phyloP scores from a whole-genome alignment of 257 asterid genomes.

The Petunia axillaris region DNA sequence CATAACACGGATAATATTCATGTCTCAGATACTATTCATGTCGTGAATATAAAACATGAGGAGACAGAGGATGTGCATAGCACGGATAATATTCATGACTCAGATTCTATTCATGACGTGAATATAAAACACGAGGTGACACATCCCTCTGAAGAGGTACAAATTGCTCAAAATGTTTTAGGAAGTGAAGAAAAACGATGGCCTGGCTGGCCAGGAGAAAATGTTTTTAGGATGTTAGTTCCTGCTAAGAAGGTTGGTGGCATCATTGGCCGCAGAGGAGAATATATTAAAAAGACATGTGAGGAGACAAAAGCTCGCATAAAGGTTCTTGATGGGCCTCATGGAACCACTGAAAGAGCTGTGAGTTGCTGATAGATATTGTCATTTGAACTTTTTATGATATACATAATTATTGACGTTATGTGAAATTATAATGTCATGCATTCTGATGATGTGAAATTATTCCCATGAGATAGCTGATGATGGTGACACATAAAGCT shows the following conservation, averaged over 20 bases:
- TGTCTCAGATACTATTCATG: background rate
- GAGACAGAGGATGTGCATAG: background rate
- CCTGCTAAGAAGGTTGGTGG: slow-evolving; percentile 75
- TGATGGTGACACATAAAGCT: slow-evolving; percentile 3
- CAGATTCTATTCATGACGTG: background rate
- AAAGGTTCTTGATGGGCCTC: slow-evolving; percentile 75
- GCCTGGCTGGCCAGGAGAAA: slow-evolving; percentile 93
- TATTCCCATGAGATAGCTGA: background rate
- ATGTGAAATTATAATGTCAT: background rate
- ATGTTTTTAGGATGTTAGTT: slow-evolving; percentile 65
- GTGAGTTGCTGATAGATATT: slow-evolving; percentile 48
- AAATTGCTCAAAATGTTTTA: slow-evolving; percentile 38
- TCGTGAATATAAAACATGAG: background rate
- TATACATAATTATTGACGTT: background rate
- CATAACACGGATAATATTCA: background rate
- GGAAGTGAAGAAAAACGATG: slow-evolving; percentile 60
- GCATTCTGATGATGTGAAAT: background rate
- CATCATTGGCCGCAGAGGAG: slow-evolving; percentile 79
- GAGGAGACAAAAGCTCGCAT: slow-evolving; percentile 80
- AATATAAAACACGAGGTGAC: slow-evolving; percentile 40
- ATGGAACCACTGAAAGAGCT: slow-evolving; percentile 70
- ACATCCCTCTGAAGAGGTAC: slow-evolving; percentile 43
- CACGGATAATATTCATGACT: slow-evolving; percentile 20
- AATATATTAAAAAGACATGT: slow-evolving; percentile 63
- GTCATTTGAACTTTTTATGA: slow-evolving; percentile 1